Conservation (phyloP, 148 eudicot species). For the Silene uniflora region DNA sequence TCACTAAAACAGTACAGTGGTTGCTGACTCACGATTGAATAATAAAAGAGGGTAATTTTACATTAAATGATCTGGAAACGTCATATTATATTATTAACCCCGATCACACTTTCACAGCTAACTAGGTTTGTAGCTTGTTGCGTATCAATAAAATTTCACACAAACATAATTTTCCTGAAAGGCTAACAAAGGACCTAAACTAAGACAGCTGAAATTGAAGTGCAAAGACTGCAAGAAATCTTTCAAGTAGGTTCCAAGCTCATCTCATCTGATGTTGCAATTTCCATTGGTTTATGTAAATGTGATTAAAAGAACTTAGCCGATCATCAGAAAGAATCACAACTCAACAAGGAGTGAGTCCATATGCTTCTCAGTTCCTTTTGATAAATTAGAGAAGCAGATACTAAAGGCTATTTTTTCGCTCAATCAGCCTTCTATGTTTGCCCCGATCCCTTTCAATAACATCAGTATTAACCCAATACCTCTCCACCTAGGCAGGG, state of each 20-base stretch:
- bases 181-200: neutral
- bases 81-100: neutral
- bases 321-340: neutral
- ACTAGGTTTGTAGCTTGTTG: neutral
- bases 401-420: neutral
- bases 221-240: neutral
- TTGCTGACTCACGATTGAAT: neutral
- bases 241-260: neutral
- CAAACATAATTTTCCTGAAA: neutral
- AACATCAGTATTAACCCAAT: neutral
- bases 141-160: neutral
- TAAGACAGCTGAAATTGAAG: neutral
- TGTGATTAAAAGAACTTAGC: neutral
- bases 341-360: neutral
- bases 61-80: neutral
- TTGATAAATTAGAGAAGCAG: neutral
- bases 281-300: neutral
- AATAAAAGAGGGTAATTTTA: neutral
- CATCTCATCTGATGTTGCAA: neutral
- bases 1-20: neutral
- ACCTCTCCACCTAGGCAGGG: constrained; percentile 3
- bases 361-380: neutral
- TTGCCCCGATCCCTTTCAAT: neutral
- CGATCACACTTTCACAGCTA: neutral
- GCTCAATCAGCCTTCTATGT: neutral